Base-by-base conservation (phyloP, 768 basidiomycete genomes). In the Boletus vermiculosoides region DNA sequence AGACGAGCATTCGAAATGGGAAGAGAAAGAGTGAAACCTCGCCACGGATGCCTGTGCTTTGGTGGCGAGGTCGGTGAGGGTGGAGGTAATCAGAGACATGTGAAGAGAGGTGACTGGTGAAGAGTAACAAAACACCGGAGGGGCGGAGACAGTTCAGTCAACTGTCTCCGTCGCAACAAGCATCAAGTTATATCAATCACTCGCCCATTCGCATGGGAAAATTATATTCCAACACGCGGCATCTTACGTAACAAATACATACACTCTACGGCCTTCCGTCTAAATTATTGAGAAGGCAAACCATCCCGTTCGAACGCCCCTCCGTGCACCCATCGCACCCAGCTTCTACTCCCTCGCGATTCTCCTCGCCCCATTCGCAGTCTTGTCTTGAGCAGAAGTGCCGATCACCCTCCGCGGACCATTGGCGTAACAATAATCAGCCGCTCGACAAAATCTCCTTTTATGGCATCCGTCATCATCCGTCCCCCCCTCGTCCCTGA, bases 41-140 rank as follows among this genome's bases (percentile, higher is more conserved):
- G 50, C 42, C 45, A 71, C 52, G 13, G 50, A 65, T 3, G 60
- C 50, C 37, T 64, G 70, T 40, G 70, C 66, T 52, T 59, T 70
- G 18, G 55, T 59, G 28, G 72, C 70, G n/a, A 73, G 50, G 56
- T 66, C 66, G 10, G 62, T 60, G 34, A 72, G 41, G 36, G 69
- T 61, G 33, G 63, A 34, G 9, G 70, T 48, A 37, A 72, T 52
- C 39, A 65, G 53, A 44, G 70, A 70, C 71, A 77, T 72, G 55
- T 62, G 69, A 69, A 60, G 50, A 39, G 54, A 15, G 47, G 61
- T 58, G 54, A 57, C 34, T 20, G 40, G 60, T 53, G 46, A 60
- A 49, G 40, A 52, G 59, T 13, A 46, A 54, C 46, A 49, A 48
- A 46, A 41, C 34, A 53, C 50, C 34, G 45, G 52, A 36, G 57